Evolutionary conservation across 1,284 basidiomycete genomes (phyloP).

Genomic region (Cerrena zonata): DNA sequence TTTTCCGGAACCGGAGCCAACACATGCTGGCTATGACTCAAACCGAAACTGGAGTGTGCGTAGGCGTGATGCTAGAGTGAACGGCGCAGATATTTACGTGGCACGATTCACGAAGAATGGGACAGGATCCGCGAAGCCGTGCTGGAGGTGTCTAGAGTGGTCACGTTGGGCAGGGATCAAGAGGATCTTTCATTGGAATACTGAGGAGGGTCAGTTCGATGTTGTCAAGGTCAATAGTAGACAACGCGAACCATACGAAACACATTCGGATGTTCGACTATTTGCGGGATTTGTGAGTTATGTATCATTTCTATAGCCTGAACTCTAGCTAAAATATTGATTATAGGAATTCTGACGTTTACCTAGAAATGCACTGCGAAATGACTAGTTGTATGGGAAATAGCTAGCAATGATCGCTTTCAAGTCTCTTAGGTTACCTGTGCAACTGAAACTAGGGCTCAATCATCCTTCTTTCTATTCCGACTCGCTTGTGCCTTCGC

Average conservation of each 20-base stretch:
- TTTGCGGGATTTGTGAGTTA: constrained; percentile 37
- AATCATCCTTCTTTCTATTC: no score
- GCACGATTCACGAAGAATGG: constrained; percentile 46
- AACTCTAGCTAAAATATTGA: no score
- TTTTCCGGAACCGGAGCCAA: neutral
- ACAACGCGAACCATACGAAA: constrained; percentile 39
- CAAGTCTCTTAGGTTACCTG: no score
- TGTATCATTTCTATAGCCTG: no score
- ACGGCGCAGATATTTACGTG: constrained; percentile 53
- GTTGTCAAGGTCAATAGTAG: constrained; percentile 48
- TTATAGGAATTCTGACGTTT: no score
- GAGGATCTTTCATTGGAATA: constrained; percentile 52
- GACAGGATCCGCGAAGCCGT: constrained; percentile 44
- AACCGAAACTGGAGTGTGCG: constrained; percentile 32
- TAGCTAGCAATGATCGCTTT: no score
- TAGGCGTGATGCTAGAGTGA: constrained; percentile 38
- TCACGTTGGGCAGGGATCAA: constrained; percentile 55
- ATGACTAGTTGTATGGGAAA: no score
- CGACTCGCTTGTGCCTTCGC: no score
- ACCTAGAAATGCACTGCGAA: no score
- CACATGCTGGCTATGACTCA: constrained; percentile 6
- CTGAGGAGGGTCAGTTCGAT: constrained; percentile 37
- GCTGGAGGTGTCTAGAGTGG: constrained; percentile 52
- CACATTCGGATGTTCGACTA: constrained; percentile 41
- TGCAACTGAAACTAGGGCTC: no score